Base-by-base conservation (phyloP, 1,284 basidiomycete genomes). In the Rhizopogon hawkerae region DNA sequence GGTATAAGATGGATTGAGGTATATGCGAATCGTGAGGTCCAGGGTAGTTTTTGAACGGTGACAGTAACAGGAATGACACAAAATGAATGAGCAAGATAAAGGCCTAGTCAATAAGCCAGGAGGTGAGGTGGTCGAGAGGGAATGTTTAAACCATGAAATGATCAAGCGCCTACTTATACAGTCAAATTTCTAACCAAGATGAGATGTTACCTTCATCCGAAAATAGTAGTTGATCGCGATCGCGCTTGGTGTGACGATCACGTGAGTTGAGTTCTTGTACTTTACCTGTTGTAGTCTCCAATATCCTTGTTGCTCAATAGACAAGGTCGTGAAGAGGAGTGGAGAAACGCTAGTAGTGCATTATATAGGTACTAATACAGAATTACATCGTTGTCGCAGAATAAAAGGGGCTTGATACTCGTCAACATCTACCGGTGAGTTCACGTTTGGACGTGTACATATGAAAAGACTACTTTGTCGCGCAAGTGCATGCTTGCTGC, bases 31-130 rank as follows among this genome's bases (percentile, higher is more conserved):
- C 21, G 21, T 13, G 14, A 35, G 24, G 18, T 14, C 13, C 18
- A 44, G 16, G 16, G 21, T 24, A 24, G 9, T 29, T 23, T 2
- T 50, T 50, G 14, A 53, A 60, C 21, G 21, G 21, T 21, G 21
- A 29, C 14, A 50, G 31, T 3, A 16, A 14, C 6, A 35, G 9
- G 26, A 24, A 38, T n/a, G 18, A 16, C 2, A 24, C 29, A 10
- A 11, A 47, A 50, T 23, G 48, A 50, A 16, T 24, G 47, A 24
- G 35, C 3, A 3, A 16, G 35, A 38, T 21, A 38, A 13, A 35
- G 4, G 34, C 60, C 57, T 61, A 62, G 3, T 64, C 62, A 50
- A 64, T 62, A 61, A 59, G 52, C 38, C 43, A 6, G 14, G 47
- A 31, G 21, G 14, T 18, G 29, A 11, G 31, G 26, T 5, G 14